Percentiles rank a stretch among this genome's conserved stretches.
phyloP scores from a whole-genome alignment of 169 alveolate species.

The Eimeria tenella region DNA sequence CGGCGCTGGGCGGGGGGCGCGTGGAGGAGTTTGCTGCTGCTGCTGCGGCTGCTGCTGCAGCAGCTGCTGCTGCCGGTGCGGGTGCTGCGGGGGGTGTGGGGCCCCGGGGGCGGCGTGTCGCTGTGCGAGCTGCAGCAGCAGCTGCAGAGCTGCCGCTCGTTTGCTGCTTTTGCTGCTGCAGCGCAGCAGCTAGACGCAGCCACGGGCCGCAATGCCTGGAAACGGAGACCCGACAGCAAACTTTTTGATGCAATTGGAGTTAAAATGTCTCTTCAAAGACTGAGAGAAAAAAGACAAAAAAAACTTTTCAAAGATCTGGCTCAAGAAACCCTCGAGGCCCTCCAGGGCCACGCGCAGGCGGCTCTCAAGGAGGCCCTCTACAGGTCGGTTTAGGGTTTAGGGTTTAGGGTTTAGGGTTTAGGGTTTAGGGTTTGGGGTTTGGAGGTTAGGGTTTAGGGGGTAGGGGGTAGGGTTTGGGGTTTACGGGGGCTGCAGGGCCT shows the following conservation, averaged over 20 bases:
- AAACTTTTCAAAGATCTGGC: background rate
- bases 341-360: conserved; percentile 15
- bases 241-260: background rate
- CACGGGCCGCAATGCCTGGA: background rate
- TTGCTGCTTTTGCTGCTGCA: background rate
- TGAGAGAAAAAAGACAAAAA: background rate
- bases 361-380: conserved; percentile 17
- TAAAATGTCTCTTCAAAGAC: background rate
- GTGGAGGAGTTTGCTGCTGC: background rate
- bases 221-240: background rate
- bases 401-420: no score
- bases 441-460: no score
- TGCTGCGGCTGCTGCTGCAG: conserved; percentile 1
- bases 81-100: background rate
- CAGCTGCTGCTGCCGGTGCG: background rate
- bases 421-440: no score
- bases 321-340: background rate
- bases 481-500: no score
- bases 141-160: background rate
- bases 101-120: background rate
- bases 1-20: no score
- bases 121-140: background rate
- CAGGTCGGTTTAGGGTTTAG: background rate
- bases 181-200: conserved; percentile 11
- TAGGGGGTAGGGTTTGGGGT: no score